Evolutionary conservation across 169 alveolate species (phyloP).

Genomic region (Cryptosporidium viatorum): DNA sequence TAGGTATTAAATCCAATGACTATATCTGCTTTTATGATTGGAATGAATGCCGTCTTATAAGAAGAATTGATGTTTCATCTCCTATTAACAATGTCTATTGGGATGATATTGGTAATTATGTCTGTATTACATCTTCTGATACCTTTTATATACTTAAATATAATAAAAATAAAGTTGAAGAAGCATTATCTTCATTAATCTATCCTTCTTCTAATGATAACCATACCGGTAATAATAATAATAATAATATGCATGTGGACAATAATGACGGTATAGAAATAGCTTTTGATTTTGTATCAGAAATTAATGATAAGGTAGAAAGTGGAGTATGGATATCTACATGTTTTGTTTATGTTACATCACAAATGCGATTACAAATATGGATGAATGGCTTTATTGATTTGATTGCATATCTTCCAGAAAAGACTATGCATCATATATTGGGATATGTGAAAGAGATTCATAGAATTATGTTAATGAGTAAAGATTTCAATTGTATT

Average conservation of each 20-base stretch:
- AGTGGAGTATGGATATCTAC: conserved; percentile 88
- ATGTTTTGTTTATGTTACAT: conserved; percentile 84
- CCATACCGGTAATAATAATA: conserved; percentile 3
- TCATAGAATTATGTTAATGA: conserved; percentile 81
- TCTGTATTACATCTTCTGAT: conserved; percentile 84
- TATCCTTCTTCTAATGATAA: conserved; percentile 57
- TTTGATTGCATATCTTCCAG: conserved; percentile 82
- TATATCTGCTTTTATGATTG: conserved; percentile 95
- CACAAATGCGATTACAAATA: conserved; percentile 82
- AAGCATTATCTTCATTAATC: conserved; percentile 56
- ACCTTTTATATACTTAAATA: conserved; percentile 86
- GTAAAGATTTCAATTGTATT: conserved; percentile 80
- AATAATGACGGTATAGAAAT: conserved; percentile 89
- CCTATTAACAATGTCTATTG: conserved; percentile 68
- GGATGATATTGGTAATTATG: conserved; percentile 77
- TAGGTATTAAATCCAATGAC: conserved; percentile 90
- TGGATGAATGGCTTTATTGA: conserved; percentile 85
- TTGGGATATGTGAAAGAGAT: conserved; percentile 85
- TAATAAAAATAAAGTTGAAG: conserved; percentile 83
- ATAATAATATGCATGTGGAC: conserved; percentile 5
- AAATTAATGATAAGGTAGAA: conserved; percentile 82
- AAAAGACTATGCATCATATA: conserved; percentile 81
- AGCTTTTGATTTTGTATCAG: conserved; percentile 88
- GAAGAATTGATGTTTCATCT: conserved; percentile 76
- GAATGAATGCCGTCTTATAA: conserved; percentile 85